These are phyloP conservation scores for Cyclocybe cylindracea DNA, from an alignment of 768 basidiomycete species.

Conservation along the genomic window DNA sequence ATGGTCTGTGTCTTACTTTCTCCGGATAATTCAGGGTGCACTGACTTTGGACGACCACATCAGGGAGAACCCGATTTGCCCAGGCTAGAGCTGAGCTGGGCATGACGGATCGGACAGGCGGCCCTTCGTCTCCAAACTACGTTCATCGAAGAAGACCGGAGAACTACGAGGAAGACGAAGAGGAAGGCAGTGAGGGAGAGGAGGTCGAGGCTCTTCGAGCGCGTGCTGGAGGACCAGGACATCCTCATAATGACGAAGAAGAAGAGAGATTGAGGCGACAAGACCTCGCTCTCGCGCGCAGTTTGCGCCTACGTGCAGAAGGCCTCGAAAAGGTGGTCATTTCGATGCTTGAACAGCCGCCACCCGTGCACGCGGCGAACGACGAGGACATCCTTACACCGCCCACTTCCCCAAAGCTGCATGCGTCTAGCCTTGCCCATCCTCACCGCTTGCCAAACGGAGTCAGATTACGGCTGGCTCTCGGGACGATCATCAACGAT, in stretches of 20 bases:
- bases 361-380: constrained; percentile 57
- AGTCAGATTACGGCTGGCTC: constrained; percentile 72
- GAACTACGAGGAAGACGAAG: constrained; percentile 76
- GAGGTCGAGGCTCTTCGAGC: constrained; percentile 50
- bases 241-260: constrained; percentile 56
- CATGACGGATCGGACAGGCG: constrained; percentile 82
- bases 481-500: constrained; percentile 80
- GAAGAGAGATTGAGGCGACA: constrained; percentile 56
- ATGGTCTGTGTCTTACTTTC: constrained; percentile 36
- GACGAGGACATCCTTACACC: constrained; percentile 55
- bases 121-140: constrained; percentile 59
- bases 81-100: constrained; percentile 85
- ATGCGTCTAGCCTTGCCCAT: constrained; percentile 37
- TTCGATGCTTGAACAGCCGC: constrained; percentile 80
- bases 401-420: constrained; percentile 49
- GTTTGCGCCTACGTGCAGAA: constrained; percentile 71
- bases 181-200: constrained; percentile 66
- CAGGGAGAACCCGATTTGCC: constrained; percentile 72
- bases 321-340: constrained; percentile 82
- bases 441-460: constrained; percentile 77
- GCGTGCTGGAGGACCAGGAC: constrained; percentile 44
- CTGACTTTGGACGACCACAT: not conserved
- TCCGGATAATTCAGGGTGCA: not conserved
- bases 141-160: constrained; percentile 70
- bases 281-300: constrained; percentile 62